These are phyloP conservation scores for Ophiocordyceps camponoti-saundersi DNA, from an alignment of 2,329 filamentous ascomycete species.

Conservation along the genomic window DNA sequence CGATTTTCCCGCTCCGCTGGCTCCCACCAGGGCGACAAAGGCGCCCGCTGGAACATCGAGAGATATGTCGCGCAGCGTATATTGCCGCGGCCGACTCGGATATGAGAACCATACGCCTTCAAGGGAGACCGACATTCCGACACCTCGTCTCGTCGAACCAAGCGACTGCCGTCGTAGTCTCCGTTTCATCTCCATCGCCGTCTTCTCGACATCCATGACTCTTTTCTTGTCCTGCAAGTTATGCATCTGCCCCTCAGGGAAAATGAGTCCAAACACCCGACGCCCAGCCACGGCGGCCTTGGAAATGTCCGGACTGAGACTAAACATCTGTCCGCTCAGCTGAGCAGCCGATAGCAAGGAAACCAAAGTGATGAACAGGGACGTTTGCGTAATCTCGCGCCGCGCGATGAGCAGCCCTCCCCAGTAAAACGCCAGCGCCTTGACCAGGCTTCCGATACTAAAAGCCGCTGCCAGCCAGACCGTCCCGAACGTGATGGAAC, in stretches of 20 bases:
- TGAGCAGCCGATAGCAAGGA: slow-evolving; percentile 57
- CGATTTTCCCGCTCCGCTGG: slow-evolving; percentile 50
- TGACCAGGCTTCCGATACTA: slow-evolving; percentile 47
- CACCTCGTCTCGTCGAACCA: slow-evolving; percentile 5
- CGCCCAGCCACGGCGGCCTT: slow-evolving; percentile 44
- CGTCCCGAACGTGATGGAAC: slow-evolving; percentile 33
- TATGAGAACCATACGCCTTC: slow-evolving; percentile 47
- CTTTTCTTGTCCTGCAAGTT: no score
- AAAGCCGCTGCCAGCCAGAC: slow-evolving; percentile 44
- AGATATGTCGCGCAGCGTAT: slow-evolving; percentile 37
- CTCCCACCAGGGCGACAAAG: slow-evolving; percentile 47
- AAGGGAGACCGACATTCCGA: slow-evolving; percentile 34
- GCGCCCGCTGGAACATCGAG: slow-evolving; percentile 40
- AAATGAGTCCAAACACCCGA: slow-evolving; percentile 34
- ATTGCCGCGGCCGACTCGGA: slow-evolving; percentile 39
- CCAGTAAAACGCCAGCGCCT: slow-evolving; percentile 70
- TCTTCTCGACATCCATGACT: slow-evolving; percentile 20
- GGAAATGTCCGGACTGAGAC: slow-evolving; percentile 58
- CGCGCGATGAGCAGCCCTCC: slow-evolving; percentile 52
- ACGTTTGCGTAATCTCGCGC: slow-evolving; percentile 43
- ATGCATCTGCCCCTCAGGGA: background rate
- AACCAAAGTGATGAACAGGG: slow-evolving; percentile 62
- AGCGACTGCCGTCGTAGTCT: slow-evolving; percentile 1
- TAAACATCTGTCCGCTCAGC: slow-evolving; percentile 59
- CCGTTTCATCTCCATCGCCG: slow-evolving; percentile 9